phyloP scores from a whole-genome alignment of 768 basidiomycete genomes.

The Amanita pallidorosea region DNA sequence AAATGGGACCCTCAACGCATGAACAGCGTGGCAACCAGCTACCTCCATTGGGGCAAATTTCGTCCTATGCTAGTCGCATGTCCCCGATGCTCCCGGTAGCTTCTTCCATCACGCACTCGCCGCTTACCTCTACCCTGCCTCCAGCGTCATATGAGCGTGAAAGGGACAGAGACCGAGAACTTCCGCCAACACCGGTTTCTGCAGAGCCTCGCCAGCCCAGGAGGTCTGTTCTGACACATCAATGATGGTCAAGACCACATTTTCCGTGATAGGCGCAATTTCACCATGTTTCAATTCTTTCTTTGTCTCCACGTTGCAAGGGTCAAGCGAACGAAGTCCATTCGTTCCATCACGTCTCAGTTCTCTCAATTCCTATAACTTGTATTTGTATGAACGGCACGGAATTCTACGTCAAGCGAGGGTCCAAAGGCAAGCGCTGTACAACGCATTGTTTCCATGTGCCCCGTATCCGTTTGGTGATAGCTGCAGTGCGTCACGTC shows the following conservation, averaged over 20 bases:
- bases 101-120: conserved; percentile 29
- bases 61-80: conserved; percentile 22
- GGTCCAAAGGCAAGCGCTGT: neutral
- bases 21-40: conserved; percentile 20
- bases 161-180: conserved; percentile 35
- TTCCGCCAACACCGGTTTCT: conserved; percentile 34
- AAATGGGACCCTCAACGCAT: conserved; percentile 14
- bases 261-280: neutral
- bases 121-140: conserved; percentile 23
- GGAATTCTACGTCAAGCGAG: neutral
- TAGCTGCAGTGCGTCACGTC: neutral
- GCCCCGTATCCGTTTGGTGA: neutral
- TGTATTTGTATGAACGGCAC: conserved; percentile 1
- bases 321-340: neutral
- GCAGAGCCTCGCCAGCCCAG: conserved; percentile 27
- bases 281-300: neutral
- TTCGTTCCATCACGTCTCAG: neutral
- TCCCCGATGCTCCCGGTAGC: conserved; percentile 27
- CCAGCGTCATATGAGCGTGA: conserved; percentile 48
- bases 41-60: conserved; percentile 25
- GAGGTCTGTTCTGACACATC: conserved; percentile 27
- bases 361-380: neutral
- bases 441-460: conserved; percentile 1
- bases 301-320: conserved; percentile 1
- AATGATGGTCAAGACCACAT: conserved; percentile 12